A percentile compares a stretch with the other conserved stretches of the same genome.
Evolutionary conservation across 305 asterid species (phyloP).

Genomic region (Striga hermonthica): DNA sequence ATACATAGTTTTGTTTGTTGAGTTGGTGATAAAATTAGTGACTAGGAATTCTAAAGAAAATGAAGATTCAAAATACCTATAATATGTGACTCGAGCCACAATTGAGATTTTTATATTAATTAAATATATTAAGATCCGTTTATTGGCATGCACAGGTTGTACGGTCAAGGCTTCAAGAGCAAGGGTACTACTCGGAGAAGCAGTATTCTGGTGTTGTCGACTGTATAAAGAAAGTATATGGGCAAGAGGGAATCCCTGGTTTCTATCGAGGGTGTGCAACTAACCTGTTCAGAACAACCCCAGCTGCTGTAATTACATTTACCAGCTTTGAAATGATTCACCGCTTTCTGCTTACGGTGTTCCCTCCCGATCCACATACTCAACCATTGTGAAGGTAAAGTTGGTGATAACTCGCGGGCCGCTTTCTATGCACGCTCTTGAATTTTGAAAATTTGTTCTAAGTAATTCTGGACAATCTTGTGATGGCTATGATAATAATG

Average conservation of each 20-base stretch:
- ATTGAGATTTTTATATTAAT: too few species aligned
- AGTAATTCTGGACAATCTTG: too few species aligned
- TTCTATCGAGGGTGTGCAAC: constrained; percentile 93
- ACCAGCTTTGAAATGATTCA: constrained; percentile 98
- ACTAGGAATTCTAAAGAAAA: too few species aligned
- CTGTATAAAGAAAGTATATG: constrained; percentile 71
- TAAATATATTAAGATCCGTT: too few species aligned
- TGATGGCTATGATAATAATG: too few species aligned
- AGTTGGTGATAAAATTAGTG: too few species aligned
- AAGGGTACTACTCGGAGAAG: constrained; percentile 79
- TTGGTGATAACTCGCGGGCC: too few species aligned
- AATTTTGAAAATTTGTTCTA: too few species aligned
- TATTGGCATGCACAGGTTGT: constrained; percentile 52
- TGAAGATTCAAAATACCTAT: too few species aligned
- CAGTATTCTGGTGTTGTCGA: constrained; percentile 75
- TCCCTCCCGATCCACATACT: neutral
- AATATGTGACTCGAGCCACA: too few species aligned
- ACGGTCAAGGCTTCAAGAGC: constrained; percentile 93
- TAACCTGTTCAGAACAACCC: constrained; percentile 83
- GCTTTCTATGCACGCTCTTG: too few species aligned
- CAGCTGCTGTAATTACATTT: constrained; percentile 91
- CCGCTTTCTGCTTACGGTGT: constrained; percentile 50
- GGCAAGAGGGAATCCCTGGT: constrained; percentile 72
- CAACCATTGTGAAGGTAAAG: neutral
- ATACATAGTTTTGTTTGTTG: too few species aligned